Conservation (phyloP, 352 stramenopile species). For the Blastocystis sp. region DNA sequence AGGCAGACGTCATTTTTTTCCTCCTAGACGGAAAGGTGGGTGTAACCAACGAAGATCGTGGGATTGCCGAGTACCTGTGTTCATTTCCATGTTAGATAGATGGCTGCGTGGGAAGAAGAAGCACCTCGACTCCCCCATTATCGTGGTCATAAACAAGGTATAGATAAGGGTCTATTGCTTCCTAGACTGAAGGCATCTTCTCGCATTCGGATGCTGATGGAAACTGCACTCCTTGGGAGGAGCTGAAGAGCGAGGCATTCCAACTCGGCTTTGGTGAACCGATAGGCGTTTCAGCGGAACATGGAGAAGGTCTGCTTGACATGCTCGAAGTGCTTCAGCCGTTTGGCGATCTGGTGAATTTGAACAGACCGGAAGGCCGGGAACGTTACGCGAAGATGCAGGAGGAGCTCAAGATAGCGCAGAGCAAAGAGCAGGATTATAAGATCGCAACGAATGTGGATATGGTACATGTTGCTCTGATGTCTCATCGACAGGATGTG, state of each 20-base stretch:
- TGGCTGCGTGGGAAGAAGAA: constrained; percentile 26
- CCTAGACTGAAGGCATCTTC: constrained; percentile 43
- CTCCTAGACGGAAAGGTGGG: constrained; percentile 68
- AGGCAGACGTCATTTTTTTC: constrained; percentile 73
- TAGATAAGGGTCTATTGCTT: neutral
- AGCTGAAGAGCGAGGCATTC: constrained; percentile 58
- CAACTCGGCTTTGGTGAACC: constrained; percentile 67
- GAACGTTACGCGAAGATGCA: constrained; percentile 20
- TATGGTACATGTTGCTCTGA: neutral
- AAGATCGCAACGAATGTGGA: neutral
- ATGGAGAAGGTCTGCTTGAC: constrained; percentile 67
- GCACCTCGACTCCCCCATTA: neutral
- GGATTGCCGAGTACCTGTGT: constrained; percentile 49
- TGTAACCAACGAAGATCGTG: constrained; percentile 66
- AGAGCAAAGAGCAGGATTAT: neutral
- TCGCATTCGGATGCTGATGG: neutral
- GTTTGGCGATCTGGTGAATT: constrained; percentile 19
- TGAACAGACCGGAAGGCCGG: constrained; percentile 62
- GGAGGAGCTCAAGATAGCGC: neutral
- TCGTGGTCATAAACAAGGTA: constrained; percentile 64
- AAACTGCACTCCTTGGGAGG: constrained; percentile 10
- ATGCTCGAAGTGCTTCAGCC: constrained; percentile 63
- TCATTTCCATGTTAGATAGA: neutral
- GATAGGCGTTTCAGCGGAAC: constrained; percentile 67
- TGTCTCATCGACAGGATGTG: neutral